Evolutionary conservation across 2,329 filamentous ascomycete genomes (phyloP), one percentile per base, ranked within the genome.

Genomic region (Alternaria alternata): DNA sequence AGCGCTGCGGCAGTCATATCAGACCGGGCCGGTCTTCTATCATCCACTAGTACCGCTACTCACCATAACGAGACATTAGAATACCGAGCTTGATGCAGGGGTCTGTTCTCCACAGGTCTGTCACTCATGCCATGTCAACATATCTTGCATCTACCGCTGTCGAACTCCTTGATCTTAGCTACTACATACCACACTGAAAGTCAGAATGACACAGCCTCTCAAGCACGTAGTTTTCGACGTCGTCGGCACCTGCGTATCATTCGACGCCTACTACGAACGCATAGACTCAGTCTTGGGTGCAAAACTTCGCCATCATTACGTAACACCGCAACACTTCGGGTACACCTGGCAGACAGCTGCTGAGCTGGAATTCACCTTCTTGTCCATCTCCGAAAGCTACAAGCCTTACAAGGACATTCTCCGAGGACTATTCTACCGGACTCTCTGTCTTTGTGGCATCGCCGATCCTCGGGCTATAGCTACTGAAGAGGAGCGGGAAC

Each of bases 351-450:
- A 64, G 38, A 62, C 62, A 11, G 39, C 59, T 11, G 62, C 62
- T 41, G 62, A 64, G 39, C 41, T 64, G n/a, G 62, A 64, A 51
- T 64, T 64, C n/a, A 64, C 62, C 5, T 64, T 64, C 39, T 55
- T 64, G 22, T 62, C 62, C 18, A 59, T 64, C 39, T 44, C 43
- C 4, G 54, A 43, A n/a, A 51, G 49, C 44, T 59, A 64, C 52
- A 59, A 58, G 36, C 38, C 59, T 12, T 64, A 64, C 42, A 59
- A 54, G 18, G 51, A 62, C 7, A 16, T 64, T 16, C 59, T 64
- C 7, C 56, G 56, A 28, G 56, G 55, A 22, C 28, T 57, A 7
- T 64, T 64, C 39, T 62, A 64, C 56, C 62, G 62, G 12, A 64
- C 62, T 3, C 55, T 64, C 3, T 30, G 34, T 3, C 55, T 62